Conservation (phyloP, 2,329 filamentous ascomycete genomes). For the Triangularia verruculosa region DNA sequence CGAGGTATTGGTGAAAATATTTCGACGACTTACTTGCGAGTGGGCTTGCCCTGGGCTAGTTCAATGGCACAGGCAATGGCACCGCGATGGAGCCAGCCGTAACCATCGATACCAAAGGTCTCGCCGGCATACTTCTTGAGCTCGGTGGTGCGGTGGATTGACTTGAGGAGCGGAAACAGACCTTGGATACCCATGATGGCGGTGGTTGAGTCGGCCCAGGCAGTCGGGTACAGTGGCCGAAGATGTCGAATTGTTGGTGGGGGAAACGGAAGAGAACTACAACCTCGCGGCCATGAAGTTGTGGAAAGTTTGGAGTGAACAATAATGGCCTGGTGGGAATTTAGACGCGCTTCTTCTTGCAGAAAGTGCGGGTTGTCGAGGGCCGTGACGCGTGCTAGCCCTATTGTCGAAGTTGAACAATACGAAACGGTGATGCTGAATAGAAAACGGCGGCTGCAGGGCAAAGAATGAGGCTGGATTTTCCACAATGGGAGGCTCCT, state of each 20-base stretch:
- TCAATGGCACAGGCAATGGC: slow-evolving; percentile 88
- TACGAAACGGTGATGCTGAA: slow-evolving; percentile 12
- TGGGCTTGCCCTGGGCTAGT: slow-evolving; percentile 82
- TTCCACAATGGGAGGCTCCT: neutral
- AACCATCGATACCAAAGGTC: slow-evolving; percentile 91
- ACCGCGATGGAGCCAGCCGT: slow-evolving; percentile 96
- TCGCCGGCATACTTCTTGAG: slow-evolving; percentile 85
- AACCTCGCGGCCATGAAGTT: slow-evolving; percentile 16
- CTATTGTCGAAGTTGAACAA: neutral
- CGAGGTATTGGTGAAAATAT: neutral
- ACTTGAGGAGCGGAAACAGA: slow-evolving; percentile 87
- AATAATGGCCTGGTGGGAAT: neutral
- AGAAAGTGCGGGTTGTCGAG: slow-evolving; percentile 7
- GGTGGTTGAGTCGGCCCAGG: neutral
- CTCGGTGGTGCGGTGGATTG: slow-evolving; percentile 85
- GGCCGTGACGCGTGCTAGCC: slow-evolving; percentile 10
- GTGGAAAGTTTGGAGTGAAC: neutral
- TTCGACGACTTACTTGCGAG: slow-evolving; percentile 70
- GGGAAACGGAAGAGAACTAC: slow-evolving; percentile 1
- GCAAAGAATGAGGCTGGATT: neutral
- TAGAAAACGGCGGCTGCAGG: neutral
- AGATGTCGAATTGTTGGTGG: neutral
- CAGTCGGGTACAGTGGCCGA: neutral
- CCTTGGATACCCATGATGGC: slow-evolving; percentile 29
- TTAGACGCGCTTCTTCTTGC: neutral